Evolutionary conservation across 2,329 filamentous ascomycete species (phyloP).

Genomic region (Talaromyces islandicus): DNA sequence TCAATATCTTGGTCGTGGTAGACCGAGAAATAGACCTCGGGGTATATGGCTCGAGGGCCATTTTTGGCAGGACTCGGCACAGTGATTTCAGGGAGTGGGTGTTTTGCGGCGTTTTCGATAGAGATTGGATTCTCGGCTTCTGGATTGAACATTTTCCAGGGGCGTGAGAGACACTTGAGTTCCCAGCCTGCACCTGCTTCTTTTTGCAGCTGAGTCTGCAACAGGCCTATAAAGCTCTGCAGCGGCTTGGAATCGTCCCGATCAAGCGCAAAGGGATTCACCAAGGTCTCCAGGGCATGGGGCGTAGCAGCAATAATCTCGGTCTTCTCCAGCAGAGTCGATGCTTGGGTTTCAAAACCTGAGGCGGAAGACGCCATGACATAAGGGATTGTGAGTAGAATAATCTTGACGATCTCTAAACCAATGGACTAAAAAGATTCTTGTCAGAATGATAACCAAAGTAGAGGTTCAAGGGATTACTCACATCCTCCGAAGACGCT

Average conservation of each 20-base stretch:
- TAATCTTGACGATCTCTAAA: constrained; percentile 90
- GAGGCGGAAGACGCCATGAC: constrained; percentile 68
- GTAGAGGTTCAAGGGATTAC: constrained; percentile 26
- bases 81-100: constrained; percentile 67
- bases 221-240: constrained; percentile 68
- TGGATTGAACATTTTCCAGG: constrained; percentile 41
- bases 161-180: constrained; percentile 57
- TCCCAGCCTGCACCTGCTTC: constrained; percentile 73
- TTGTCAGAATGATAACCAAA: constrained; percentile 1
- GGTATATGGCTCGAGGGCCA: constrained; percentile 73
- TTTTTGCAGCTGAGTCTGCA: constrained; percentile 78
- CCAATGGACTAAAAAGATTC: constrained; percentile 47
- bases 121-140: constrained; percentile 49
- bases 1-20: constrained; percentile 81
- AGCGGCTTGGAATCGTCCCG: constrained; percentile 52
- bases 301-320: constrained; percentile 88
- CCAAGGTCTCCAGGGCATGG: constrained; percentile 74
- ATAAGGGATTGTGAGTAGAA: constrained; percentile 90
- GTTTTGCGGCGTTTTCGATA: constrained; percentile 59
- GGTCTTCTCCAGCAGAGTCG: constrained; percentile 82
- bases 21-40: constrained; percentile 89
- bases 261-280: constrained; percentile 71
- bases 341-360: constrained; percentile 66
- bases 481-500: constrained; percentile 83
- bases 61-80: constrained; percentile 71